A percentile compares a stretch with the other conserved stretches of the same genome.
Conservation (phyloP, 164 flowering plant species). For the Protea cynaroides region DNA sequence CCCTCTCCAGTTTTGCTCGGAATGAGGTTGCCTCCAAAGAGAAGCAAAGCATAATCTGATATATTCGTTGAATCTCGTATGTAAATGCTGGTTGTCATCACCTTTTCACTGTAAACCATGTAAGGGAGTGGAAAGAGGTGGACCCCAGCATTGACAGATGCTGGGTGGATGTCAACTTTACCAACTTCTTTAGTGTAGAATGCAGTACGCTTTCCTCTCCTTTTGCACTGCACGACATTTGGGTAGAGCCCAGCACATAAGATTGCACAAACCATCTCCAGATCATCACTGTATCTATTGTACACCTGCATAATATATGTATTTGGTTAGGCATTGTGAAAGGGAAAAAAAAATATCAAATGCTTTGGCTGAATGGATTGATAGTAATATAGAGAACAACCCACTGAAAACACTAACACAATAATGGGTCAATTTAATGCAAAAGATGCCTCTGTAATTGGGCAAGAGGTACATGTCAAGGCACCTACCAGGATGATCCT, state of each 20-base stretch:
- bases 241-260: slow-evolving; percentile 99
- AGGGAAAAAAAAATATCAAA: neutral
- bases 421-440: too few species aligned
- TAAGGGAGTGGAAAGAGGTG: slow-evolving; percentile 81
- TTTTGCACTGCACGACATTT: slow-evolving; percentile 93
- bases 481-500: too few species aligned
- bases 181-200: slow-evolving; percentile 95
- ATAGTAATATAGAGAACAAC: too few species aligned
- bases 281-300: slow-evolving; percentile 72
- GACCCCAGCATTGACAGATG: slow-evolving; percentile 91
- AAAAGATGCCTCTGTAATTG: too few species aligned
- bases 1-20: slow-evolving; percentile 78
- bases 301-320: slow-evolving; percentile 50
- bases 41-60: slow-evolving; percentile 89
- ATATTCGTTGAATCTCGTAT: slow-evolving; percentile 89
- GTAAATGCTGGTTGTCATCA: slow-evolving; percentile 71
- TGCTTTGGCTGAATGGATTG: neutral
- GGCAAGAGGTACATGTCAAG: too few species aligned
- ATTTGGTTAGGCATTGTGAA: slow-evolving; percentile 2
- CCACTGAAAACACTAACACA: too few species aligned
- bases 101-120: slow-evolving; percentile 94
- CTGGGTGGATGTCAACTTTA: slow-evolving; percentile 91
- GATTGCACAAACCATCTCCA: slow-evolving; percentile 93
- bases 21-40: slow-evolving; percentile 83
- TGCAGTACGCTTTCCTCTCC: slow-evolving; percentile 89